Evolutionary conservation across 257 asterid genomes (phyloP).

Genomic region (Schizonepeta tenuifolia): DNA sequence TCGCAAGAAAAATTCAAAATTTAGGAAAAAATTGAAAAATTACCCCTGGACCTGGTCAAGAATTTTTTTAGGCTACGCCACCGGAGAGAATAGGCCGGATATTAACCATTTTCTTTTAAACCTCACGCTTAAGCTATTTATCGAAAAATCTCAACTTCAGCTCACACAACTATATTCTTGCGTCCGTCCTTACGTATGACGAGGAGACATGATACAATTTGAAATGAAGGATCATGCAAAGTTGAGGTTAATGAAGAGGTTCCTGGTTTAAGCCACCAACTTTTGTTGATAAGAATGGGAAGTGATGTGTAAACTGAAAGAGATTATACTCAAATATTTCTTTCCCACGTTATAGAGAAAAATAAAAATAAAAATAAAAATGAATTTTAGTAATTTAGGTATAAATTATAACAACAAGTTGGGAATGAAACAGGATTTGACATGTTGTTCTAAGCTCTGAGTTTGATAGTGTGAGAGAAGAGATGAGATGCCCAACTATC

Average conservation of each 20-base stretch:
- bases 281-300: not conserved
- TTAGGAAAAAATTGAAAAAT: no score
- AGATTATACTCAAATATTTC: not conserved
- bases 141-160: no score
- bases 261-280: not conserved
- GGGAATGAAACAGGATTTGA: conserved; percentile 30
- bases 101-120: no score
- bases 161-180: no score
- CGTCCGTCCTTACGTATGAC: no score
- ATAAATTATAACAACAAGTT: not conserved
- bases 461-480: not conserved
- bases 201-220: not conserved
- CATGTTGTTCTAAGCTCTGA: conserved; percentile 32
- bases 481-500: conserved; percentile 32
- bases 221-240: not conserved
- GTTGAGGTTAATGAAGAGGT: not conserved
- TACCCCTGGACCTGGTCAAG: no score
- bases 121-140: no score
- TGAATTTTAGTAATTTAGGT: not conserved
- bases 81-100: no score
- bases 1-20: no score
- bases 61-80: no score
- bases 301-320: not conserved
- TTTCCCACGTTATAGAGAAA: not conserved
- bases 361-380: no score